phyloP scores from a whole-genome alignment of 345 rosid species.

The Firmiana major region DNA sequence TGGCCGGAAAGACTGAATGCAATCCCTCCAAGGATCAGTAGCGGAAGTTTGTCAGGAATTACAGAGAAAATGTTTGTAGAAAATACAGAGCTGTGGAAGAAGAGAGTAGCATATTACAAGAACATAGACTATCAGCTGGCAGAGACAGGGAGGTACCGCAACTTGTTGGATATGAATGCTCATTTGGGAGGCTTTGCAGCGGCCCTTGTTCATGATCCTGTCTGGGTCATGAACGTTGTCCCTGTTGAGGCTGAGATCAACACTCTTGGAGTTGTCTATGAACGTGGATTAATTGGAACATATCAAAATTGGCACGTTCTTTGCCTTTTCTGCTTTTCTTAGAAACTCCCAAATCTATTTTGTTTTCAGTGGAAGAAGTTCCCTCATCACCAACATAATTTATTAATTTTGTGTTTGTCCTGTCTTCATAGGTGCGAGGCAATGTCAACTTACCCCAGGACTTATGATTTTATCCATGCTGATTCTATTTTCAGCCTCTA shows the following conservation, averaged over 20 bases:
- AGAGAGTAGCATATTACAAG: constrained; percentile 70
- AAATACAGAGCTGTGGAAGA: constrained; percentile 60
- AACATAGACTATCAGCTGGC: constrained; percentile 56
- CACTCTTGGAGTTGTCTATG: constrained; percentile 77
- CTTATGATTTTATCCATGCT: constrained; percentile 84
- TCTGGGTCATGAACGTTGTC: constrained; percentile 86
- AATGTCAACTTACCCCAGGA: constrained; percentile 95
- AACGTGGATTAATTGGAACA: constrained; percentile 89
- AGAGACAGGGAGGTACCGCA: constrained; percentile 67
- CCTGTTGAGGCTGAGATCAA: constrained; percentile 60
- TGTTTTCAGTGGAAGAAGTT: constrained; percentile 40
- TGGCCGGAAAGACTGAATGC: constrained; percentile 80
- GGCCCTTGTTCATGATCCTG: constrained; percentile 65
- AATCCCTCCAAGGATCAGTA: constrained; percentile 73
- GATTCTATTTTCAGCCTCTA: constrained; percentile 70
- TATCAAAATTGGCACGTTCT: constrained; percentile 65
- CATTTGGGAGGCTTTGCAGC: constrained; percentile 88
- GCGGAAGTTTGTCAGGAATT: constrained; percentile 53
- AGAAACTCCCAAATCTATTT: background rate
- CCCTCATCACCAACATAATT: constrained; percentile 16
- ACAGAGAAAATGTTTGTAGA: constrained; percentile 47
- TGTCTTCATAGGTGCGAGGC: constrained; percentile 35
- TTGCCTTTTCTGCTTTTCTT: no score
- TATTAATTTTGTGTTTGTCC: no score
- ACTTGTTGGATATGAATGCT: constrained; percentile 88